Evolutionary conservation across 2,329 filamentous ascomycete species (phyloP).

Genomic region (Fusarium sterilihyphosum): DNA sequence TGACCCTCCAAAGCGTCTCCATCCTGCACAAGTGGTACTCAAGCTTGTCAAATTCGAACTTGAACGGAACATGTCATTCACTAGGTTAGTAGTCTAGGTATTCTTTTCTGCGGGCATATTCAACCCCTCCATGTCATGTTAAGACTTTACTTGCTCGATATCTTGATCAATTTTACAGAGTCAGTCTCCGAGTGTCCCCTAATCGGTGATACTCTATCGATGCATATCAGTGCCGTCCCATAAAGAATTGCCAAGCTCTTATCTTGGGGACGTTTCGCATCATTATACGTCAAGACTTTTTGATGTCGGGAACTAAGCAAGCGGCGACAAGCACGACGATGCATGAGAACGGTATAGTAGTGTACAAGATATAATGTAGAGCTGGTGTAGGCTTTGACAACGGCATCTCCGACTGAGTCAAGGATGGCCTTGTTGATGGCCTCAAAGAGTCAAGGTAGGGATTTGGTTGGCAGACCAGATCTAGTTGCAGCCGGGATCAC

Average conservation of each 20-base stretch:
- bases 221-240: no score
- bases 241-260: not conserved
- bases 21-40: not conserved
- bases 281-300: constrained; percentile 55
- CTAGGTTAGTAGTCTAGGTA: not conserved
- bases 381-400: constrained; percentile 57
- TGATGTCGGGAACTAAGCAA: constrained; percentile 53
- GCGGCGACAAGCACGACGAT: constrained; percentile 50
- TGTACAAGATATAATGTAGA: constrained; percentile 56
- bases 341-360: constrained; percentile 52
- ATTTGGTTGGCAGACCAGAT: constrained; percentile 50
- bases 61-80: not conserved
- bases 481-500: constrained; percentile 48
- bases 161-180: not conserved
- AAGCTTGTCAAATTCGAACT: not conserved
- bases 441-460: constrained; percentile 47
- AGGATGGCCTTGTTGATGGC: constrained; percentile 47
- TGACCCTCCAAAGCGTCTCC: not conserved
- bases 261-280: constrained; percentile 54
- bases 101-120: not conserved
- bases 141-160: not conserved
- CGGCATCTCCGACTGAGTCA: constrained; percentile 46
- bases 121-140: not conserved
- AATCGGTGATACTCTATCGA: no score
- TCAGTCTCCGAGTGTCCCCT: no score